Evolutionary conservation across 2,329 filamentous ascomycete species (phyloP), one percentile per base, ranked within the genome.

Genomic region (Fusarium sp.): DNA sequence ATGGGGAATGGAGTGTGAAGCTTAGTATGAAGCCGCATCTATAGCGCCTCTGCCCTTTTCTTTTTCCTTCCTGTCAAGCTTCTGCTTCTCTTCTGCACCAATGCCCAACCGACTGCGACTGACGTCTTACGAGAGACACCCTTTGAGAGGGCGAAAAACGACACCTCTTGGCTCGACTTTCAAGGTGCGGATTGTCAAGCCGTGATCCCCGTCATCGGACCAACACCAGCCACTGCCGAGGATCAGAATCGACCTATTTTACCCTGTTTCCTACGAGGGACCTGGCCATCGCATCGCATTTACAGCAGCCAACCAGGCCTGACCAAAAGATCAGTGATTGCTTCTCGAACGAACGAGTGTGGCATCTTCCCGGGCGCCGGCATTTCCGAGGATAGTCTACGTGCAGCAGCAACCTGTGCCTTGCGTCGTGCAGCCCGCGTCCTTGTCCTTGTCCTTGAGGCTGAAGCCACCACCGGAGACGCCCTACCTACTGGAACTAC

Each of bases 401-500:
- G 35, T 36, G 35, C 45, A 35, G 40, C 22, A 45, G 29, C 38
- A 42, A 45, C 6, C 33, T 13, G 57, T 57, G 45, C 57, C 60
- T 74, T 61, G 42, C 33, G 20, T 74, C 54, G 54, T n/a, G 38
- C 58, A 38, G 60, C 35, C 60, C 20, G 18, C 29, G 52, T 38
- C 54, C 25, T 47, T n/a, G 38, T 42, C 38, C 18, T 40, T 40
- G 38, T 20, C 22, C 27, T 33, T 61, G 57, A 63, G 65, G 68
- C 61, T 74, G 57, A 74, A 74, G 65, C 67, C 71, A 74, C 68
- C 42, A 33, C 35, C 45, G 68, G 65, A 64, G 64, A 42, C 71
- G 61, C 35, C 59, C 60, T 65, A 72, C 68, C 71, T 74, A 72
- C 57, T 29, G 27, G 18, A 29, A 63, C 68, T 63, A 69, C 68